phyloP scores from a whole-genome alignment of 768 basidiomycete genomes.

The Boletus pseudopeckii region DNA sequence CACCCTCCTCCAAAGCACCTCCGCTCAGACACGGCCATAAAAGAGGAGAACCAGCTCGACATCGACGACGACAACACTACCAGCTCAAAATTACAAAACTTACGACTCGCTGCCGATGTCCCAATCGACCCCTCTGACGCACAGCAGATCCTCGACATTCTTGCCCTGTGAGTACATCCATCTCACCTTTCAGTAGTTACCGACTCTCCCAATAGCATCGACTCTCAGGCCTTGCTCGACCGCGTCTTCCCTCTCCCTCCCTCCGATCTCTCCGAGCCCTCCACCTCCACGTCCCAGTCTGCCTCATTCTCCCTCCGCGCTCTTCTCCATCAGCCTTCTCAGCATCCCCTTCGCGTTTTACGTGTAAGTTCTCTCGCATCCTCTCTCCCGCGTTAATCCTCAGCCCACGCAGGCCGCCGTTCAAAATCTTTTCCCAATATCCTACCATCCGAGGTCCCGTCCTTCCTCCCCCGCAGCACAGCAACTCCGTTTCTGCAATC shows the following conservation, averaged over 20 bases:
- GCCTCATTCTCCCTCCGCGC: slow-evolving; percentile 49
- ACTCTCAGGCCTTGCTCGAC: slow-evolving; percentile 75
- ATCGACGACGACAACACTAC: slow-evolving; percentile 20
- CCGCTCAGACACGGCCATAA: slow-evolving; percentile 31
- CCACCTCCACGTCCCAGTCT: slow-evolving; percentile 36
- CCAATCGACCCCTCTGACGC: slow-evolving; percentile 46
- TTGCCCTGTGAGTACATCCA: slow-evolving; percentile 45
- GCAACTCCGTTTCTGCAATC: slow-evolving; percentile 71
- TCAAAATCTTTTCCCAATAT: slow-evolving; percentile 63
- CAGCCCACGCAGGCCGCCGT: slow-evolving; percentile 52
- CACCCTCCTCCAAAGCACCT: slow-evolving; percentile 48
- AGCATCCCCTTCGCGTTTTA: slow-evolving; percentile 53
- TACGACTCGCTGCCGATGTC: slow-evolving; percentile 44
- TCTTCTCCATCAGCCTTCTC: slow-evolving; percentile 51
- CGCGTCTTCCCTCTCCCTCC: slow-evolving; percentile 63
- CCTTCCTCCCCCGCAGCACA: slow-evolving; percentile 61
- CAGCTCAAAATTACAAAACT: slow-evolving; percentile 18
- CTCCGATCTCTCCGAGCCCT: slow-evolving; percentile 37
- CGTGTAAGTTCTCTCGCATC: slow-evolving; percentile 43
- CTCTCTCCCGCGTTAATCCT: slow-evolving; percentile 8
- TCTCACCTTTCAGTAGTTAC: neutral
- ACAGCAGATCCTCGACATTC: slow-evolving; percentile 54
- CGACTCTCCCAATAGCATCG: slow-evolving; percentile 43
- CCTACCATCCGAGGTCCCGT: slow-evolving; percentile 61
- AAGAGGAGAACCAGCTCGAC: slow-evolving; percentile 31